Base-by-base conservation (phyloP, 371 early-diverging fungal species). In the Mucor sp. region DNA sequence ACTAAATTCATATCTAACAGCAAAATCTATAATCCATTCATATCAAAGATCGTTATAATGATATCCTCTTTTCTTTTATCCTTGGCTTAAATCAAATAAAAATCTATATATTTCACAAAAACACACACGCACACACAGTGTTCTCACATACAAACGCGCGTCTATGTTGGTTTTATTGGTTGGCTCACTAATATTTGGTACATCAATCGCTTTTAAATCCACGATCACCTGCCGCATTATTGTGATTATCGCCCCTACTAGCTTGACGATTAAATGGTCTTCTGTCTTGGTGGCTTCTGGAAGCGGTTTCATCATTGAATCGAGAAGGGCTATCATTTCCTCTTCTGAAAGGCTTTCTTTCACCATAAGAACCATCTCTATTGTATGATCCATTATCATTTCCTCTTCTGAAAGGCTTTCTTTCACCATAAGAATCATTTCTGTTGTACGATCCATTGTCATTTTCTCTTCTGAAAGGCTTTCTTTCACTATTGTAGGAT, bases 81-180 rank as follows among this genome's bases (percentile, higher is more conserved):
- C 50, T 50, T 50, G 50, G 50, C 50, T 50, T 14, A 50, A 50
- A 50, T 50, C 25, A 50, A 50, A 50, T 50, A 50, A 50, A 50
- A 50, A 50, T 25, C 21, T 50, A 25, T 23, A 56, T 56, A 32
- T 56, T 32, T 32, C 57, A 56, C 28, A 56, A 28, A 56, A 9
- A 32, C 55, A 55, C 12, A 25, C 55, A 53, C 25, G 11, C 21
- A 55, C 55, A 55, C 28, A 27, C 55, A 55, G 21, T 47, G 39
- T 27, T 32, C 58, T 32, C 58, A 57, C 58, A 57, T 41, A 60
- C 37, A 60, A 60, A 60, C 61, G 61, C 61, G 61, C 61, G 61
- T 43, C 43, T 43, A 44, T 28, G 11, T 60, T 30, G 12, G 17
- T 17, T 60, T 60, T 60, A 43, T 60, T 44, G 44, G 44, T 23